Evolutionary conservation across 2,329 filamentous ascomycete species (phyloP), one percentile per base, ranked within the genome.

Genomic region (Diaporthe citriasiana): DNA sequence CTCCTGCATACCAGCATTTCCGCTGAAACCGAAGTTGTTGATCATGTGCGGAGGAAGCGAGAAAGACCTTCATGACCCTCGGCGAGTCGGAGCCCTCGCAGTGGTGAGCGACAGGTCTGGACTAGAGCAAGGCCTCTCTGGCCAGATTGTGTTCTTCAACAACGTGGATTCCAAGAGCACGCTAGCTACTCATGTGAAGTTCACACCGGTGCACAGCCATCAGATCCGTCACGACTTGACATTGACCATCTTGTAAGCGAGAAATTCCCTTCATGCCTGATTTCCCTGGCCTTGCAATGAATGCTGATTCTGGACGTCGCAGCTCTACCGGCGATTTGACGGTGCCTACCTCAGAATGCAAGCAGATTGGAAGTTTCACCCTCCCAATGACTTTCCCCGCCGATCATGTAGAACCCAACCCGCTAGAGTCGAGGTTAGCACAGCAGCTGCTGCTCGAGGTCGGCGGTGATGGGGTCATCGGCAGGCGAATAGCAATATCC

Each of bases 321-420:
- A 74, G 73, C 38, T 73, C 70, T 25, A 73, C 73, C 25, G 73
- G 73, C 17, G 73, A 74, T 40, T 50, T 74, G 45, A 74, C 73
- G 12, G 22, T 69, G 17, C 70, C 73, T 22, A 47, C 27, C 33
- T 42, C 55, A 27, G 53, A 70, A 30, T 73, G 73, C 55, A 65
- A 56, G 38, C 70, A 60, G n/a, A 12, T 74, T n/a, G 38, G 35
- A 10, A 30, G 35, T 1, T 73, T 74, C 47, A 69, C 70, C 7
- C 38, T 74, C 22, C 42, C 73, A 25, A 35, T 22, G 42, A 30
- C 22, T 1, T 19, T 35, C 4, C 12, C 19, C 33, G 13, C 38
- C 40, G 40, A 51, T n/a, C 5, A 45, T 13, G 17, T 27, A 19
- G 42, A 63, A 3, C 45, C 30, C 19, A 35, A 47, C 15, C 15